A percentile compares a stretch with the other conserved stretches of the same genome.
These are phyloP conservation scores for Cladosporium sp. DNA, from an alignment of 2,329 filamentous ascomycete species.

Conservation along the genomic window DNA sequence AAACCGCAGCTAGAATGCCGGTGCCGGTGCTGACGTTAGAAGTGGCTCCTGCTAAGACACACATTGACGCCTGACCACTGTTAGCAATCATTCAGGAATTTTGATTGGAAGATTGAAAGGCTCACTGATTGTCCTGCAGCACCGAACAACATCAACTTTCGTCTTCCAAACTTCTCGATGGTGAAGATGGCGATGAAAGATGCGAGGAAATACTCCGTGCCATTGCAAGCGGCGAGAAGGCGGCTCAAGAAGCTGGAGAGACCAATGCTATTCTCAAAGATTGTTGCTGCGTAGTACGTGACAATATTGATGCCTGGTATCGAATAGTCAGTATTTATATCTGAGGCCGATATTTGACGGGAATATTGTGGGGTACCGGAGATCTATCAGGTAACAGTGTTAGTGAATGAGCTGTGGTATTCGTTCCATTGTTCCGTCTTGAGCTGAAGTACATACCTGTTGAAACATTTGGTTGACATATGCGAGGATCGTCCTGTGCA, in stretches of 20 bases:
- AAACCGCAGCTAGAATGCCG: constrained; percentile 35
- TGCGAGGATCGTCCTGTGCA: constrained; percentile 31
- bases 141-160: constrained; percentile 69
- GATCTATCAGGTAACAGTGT: too few species aligned
- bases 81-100: not conserved
- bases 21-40: constrained; percentile 18
- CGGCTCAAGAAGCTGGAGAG: constrained; percentile 45
- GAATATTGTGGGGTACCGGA: not conserved
- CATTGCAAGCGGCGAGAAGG: constrained; percentile 51
- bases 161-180: constrained; percentile 50
- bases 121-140: constrained; percentile 44
- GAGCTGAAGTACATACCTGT: too few species aligned
- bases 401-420: too few species aligned
- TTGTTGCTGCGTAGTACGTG: constrained; percentile 40
- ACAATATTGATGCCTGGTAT: constrained; percentile 27
- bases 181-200: constrained; percentile 48
- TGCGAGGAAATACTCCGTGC: constrained; percentile 50
- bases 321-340: constrained; percentile 7
- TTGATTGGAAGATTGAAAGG: not conserved
- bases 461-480: constrained; percentile 35
- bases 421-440: too few species aligned
- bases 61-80: constrained; percentile 33
- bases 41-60: constrained; percentile 27
- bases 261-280: constrained; percentile 50
- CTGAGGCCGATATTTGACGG: too few species aligned